These are phyloP conservation scores for Fusarium avenaceum DNA, from an alignment of 2,329 filamentous ascomycete genomes.

Conservation along the genomic window DNA sequence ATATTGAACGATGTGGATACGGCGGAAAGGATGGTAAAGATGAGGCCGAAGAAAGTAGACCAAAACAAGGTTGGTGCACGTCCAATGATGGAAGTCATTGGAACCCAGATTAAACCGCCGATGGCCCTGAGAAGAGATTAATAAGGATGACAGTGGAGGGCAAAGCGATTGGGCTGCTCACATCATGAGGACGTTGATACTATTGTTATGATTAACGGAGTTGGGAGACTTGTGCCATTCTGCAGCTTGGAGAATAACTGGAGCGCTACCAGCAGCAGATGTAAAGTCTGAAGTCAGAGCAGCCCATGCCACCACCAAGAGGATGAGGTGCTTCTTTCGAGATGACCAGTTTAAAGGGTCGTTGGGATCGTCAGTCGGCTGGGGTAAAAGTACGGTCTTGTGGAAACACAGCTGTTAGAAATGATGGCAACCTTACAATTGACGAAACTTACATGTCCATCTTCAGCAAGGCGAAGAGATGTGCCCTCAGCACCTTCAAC, in stretches of 20 bases:
- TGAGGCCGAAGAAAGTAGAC: not conserved
- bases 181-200: conserved; percentile 36
- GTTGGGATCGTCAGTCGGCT: too few relatives aligned
- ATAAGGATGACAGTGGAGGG: not conserved
- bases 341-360: too few relatives aligned
- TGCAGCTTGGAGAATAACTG: conserved; percentile 35
- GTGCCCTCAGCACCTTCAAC: too few relatives aligned
- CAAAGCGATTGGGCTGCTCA: not conserved
- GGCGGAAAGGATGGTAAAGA: too few relatives aligned
- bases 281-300: conserved; percentile 41
- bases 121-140: conserved; percentile 19
- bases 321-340: too few relatives aligned
- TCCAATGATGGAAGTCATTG: conserved; percentile 38
- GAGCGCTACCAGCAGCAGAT: conserved; percentile 36
- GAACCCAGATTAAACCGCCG: conserved; percentile 38
- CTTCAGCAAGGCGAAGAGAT: conserved; percentile 28
- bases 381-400: too few relatives aligned
- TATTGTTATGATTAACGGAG: conserved; percentile 31
- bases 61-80: conserved; percentile 40
- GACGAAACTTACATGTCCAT: conserved; percentile 30
- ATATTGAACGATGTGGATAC: too few relatives aligned
- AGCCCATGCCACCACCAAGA: not conserved
- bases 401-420: too few relatives aligned
- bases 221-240: conserved; percentile 29
- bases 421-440: too few relatives aligned